Evolutionary conservation across 106 monocot genomes (phyloP), one percentile per base, ranked within the genome.

Genomic region (Dendrobium officinale): DNA sequence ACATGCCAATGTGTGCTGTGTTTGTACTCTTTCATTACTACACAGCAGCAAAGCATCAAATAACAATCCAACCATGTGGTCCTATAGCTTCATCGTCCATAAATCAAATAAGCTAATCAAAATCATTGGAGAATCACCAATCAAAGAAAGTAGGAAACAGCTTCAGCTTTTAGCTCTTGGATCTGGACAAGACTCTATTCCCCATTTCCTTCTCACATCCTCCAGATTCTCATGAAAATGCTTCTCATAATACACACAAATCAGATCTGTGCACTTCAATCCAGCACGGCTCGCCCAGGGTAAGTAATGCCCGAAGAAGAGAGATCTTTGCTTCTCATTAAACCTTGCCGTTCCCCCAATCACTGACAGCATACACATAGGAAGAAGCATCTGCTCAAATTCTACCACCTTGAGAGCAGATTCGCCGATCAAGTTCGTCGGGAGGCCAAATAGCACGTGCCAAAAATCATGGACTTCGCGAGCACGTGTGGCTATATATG

Each of bases 401-500:
- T 96, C 96, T 1, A 96, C 74, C 58, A 96, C 92, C 75, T 96
- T 96, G 1, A 96, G 90, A 24, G 96, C 85, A 17, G 96, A 86
- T 66, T 96, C 93, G 0, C 96, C 96, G 5, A 96, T 83, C 75
- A 96, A 78, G 64, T 96, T 96, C 11, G 96, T 96, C 1, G 93
- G 93, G 41, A 96, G 92, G 79, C 83, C 85, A 58, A 96, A 96
- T 15, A 96, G 83, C 1, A 91, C 93, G 49, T 96, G 96, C 90
- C 96, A 96, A 51, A 93, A 96, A 68, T 96, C 96, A 47, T 96
- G 96, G 48, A 96, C 96, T 74, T 96, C 96, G 16, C 96, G 96
- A 16, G 96, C 93, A 42, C 96, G 89, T n/a, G 85, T 90, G 0
- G 96, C 93, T 15, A 93, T 88, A 77, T 89, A 96, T 6, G 93